Evolutionary conservation across 306 rosid species (phyloP), one percentile per base, ranked within the genome.

Genomic region (Rosa multiflora): DNA sequence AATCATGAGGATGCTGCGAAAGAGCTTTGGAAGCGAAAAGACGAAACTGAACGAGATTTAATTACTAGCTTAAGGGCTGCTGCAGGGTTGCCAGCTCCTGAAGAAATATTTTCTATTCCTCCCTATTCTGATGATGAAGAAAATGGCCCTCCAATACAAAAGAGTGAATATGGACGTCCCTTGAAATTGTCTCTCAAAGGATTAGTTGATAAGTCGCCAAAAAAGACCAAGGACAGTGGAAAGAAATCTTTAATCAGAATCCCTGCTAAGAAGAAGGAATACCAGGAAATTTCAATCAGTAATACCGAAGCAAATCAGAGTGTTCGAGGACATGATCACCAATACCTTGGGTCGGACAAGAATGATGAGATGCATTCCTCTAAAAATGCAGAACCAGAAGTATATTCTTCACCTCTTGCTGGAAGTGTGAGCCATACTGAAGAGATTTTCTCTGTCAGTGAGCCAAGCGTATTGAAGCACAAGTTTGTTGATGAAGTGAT

Each of bases 91-190:
- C 99, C 99, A 29, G 93, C 91, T 64, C 96, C 88, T 86, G 98
- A 96, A 72, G 98, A 96, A 78, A 93, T 96, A 86, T 89, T 88
- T 82, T 93, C 88, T 67, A 90, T 96, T 79, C 91, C 97, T 46
- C 98, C 98, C 61, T 96, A 84, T 85, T 96, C 99, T 56, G 98
- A 93, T 15, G 99, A 96, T 72, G 99, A 93, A 70, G 99, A 96
- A 78, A 85, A 81, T 53, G 93, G 84, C 69, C 92, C 91, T 82
- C 80, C 84, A 21, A 85, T 82, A 69, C 37, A 78, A 63, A 96
- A 93, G 92, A 88, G 83, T 79, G 99, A 96, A 82, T 87, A 80
- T 82, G 92, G 89, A 17, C 94, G 98, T 43, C 83, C 96, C 39
- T 83, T 95, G 55, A 96, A 91, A 78, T 88, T 93, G 70, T 90